A percentile compares a stretch with the other conserved stretches of the same genome.
phyloP scores from a whole-genome alignment of 441 rosid genomes.

The Aquilaria agallochum region DNA sequence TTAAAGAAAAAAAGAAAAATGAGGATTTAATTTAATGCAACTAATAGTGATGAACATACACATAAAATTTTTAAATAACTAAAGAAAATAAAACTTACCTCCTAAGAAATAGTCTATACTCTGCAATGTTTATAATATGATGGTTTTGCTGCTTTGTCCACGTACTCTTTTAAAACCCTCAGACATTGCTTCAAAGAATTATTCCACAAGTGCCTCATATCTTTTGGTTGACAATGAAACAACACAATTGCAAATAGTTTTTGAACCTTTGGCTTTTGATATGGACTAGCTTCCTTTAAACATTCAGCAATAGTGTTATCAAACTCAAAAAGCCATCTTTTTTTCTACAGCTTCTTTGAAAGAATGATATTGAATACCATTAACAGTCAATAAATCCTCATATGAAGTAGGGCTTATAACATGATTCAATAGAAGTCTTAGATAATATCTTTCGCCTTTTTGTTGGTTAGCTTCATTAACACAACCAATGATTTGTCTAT shows the following conservation, averaged over 20 bases:
- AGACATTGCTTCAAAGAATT: no score
- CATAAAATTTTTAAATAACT: not conserved
- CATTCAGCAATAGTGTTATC: not conserved
- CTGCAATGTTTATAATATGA: not conserved
- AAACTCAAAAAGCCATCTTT: not conserved
- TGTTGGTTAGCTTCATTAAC: not conserved
- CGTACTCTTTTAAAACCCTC: not conserved
- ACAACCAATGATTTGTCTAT: no score
- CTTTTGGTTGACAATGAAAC: not conserved
- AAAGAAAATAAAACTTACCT: not conserved
- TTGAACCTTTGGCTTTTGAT: not conserved
- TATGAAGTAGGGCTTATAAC: not conserved
- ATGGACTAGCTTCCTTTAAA: not conserved
- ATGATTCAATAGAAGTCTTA: conserved; percentile 1
- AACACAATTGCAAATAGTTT: not conserved
- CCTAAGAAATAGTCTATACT: not conserved
- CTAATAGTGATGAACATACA: not conserved
- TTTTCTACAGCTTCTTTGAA: not conserved
- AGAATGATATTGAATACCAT: not conserved
- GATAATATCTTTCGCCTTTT: conserved; percentile 5
- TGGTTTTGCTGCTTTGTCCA: not conserved
- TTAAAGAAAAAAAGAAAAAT: not conserved
- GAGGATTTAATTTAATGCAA: not conserved
- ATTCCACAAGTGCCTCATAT: not conserved
- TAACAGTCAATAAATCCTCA: not conserved